Evolutionary conservation across 2,329 filamentous ascomycete genomes (phyloP).

Genomic region (Alternaria panax): DNA sequence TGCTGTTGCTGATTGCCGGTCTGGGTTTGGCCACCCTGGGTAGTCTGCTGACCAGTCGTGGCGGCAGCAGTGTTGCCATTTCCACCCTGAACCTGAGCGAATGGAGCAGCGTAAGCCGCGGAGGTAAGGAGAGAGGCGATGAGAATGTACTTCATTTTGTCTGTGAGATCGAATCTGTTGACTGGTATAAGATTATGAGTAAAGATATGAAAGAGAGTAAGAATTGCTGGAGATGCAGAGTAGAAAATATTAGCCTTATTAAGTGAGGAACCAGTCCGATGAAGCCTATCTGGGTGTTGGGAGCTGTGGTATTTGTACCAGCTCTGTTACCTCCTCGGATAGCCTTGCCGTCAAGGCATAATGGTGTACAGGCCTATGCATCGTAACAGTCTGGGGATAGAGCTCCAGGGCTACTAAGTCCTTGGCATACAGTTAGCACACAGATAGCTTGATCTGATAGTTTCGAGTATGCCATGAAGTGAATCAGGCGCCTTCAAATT

Average conservation of each 20-base stretch:
- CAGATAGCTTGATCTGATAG: slow-evolving; percentile 23
- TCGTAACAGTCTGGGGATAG: slow-evolving; percentile 15
- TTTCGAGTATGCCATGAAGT: slow-evolving; percentile 23
- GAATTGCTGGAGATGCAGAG: slow-evolving; percentile 27
- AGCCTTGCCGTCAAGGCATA: slow-evolving; percentile 14
- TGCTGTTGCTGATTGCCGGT: not conserved
- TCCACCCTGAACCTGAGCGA: slow-evolving; percentile 27
- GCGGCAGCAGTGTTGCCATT: slow-evolving; percentile 13
- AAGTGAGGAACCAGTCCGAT: slow-evolving; percentile 43
- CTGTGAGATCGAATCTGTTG: slow-evolving; percentile 28
- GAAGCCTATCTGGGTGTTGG: slow-evolving; percentile 19
- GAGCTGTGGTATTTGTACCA: slow-evolving; percentile 34
- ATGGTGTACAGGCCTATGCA: slow-evolving; percentile 7
- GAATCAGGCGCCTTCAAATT: slow-evolving; percentile 19
- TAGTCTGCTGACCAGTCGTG: slow-evolving; percentile 13
- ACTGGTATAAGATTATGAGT: slow-evolving; percentile 19
- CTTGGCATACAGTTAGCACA: slow-evolving; percentile 12
- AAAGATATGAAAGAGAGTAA: slow-evolving; percentile 12
- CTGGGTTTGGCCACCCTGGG: slow-evolving; percentile 16
- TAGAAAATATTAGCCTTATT: slow-evolving; percentile 32
- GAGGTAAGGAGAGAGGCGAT: slow-evolving; percentile 44
- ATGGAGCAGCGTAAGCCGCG: slow-evolving; percentile 42
- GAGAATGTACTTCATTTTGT: slow-evolving; percentile 49
- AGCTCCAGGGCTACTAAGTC: slow-evolving; percentile 11
- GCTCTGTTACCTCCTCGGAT: not conserved